These are phyloP conservation scores for Jamesozyma rosinii DNA, from an alignment of 805 yeast species.

Conservation along the genomic window DNA sequence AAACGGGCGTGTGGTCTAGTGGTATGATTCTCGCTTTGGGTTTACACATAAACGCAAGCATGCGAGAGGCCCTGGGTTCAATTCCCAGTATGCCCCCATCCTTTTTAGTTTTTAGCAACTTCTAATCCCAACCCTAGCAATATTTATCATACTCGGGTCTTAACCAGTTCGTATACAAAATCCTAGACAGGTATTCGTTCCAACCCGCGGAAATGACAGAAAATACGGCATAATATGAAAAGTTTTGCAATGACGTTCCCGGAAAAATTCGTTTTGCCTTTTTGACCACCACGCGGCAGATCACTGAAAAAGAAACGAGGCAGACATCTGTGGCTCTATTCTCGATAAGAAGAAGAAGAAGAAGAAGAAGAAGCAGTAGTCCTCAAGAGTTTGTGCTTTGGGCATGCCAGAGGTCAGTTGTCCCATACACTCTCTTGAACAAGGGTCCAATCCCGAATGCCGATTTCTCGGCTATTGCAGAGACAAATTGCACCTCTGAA, in stretches of 20 bases:
- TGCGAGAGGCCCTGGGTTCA: constrained; percentile 58
- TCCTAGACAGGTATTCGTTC: not conserved
- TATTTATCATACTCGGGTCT: too few relatives aligned
- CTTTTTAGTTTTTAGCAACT: constrained; percentile 4
- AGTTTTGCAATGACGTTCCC: not conserved
- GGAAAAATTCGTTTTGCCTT: not conserved
- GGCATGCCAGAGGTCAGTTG: too few relatives aligned
- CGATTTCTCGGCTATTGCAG: too few relatives aligned
- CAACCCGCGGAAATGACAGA: not conserved
- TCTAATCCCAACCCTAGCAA: too few relatives aligned
- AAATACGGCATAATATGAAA: not conserved
- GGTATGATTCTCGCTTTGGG: constrained; percentile 36
- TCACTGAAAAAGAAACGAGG: not conserved
- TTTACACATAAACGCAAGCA: constrained; percentile 12
- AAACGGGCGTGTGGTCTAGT: constrained; percentile 34
- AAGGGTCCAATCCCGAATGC: too few relatives aligned
- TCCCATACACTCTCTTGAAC: too few relatives aligned
- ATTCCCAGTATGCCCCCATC: constrained; percentile 41
- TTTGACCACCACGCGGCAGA: not conserved
- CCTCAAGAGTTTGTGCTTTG: too few relatives aligned
- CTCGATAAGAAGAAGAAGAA: too few relatives aligned
- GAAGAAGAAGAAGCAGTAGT: too few relatives aligned
- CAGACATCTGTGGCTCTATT: too few relatives aligned
- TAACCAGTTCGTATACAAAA: not conserved
- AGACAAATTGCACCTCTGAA: too few relatives aligned